Percentiles rank a stretch among this genome's conserved stretches.
Conservation (phyloP, 1,284 basidiomycete genomes). For the Moesziomyces globuligerus region DNA sequence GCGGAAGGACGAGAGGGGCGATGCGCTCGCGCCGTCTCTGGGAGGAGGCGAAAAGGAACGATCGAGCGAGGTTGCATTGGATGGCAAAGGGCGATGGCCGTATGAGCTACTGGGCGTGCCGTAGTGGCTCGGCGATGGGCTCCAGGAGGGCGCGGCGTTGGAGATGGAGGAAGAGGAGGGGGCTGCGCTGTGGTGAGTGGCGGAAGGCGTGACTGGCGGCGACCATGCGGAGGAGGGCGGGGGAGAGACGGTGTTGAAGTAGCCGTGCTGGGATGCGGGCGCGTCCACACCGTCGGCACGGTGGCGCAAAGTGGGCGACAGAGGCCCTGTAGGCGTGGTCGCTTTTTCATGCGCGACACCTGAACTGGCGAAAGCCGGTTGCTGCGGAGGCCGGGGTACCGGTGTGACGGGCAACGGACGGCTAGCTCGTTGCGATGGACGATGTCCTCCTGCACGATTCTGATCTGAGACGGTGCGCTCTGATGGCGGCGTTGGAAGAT, state of each 20-base stretch:
- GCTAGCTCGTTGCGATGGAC: slow-evolving; percentile 24
- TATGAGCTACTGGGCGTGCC: slow-evolving; percentile 32
- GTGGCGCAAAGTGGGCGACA: slow-evolving; percentile 10
- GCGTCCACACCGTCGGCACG: slow-evolving; percentile 4
- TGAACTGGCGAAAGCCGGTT: slow-evolving; percentile 9
- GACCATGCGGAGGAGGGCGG: slow-evolving; percentile 26
- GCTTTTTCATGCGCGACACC: slow-evolving; percentile 1
- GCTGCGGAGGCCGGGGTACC: slow-evolving; percentile 3
- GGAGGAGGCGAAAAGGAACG: slow-evolving; percentile 40
- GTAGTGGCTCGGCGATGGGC: slow-evolving; percentile 21
- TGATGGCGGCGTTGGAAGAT: not conserved
- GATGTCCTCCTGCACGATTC: slow-evolving; percentile 1
- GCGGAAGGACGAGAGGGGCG: slow-evolving; percentile 36
- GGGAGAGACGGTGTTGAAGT: slow-evolving; percentile 25
- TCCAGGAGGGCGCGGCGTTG: slow-evolving; percentile 34
- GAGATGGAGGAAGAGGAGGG: slow-evolving; percentile 17
- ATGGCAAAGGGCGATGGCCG: slow-evolving; percentile 36
- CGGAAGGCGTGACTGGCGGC: slow-evolving; percentile 27
- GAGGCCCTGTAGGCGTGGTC: slow-evolving; percentile 1
- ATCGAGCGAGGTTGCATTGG: slow-evolving; percentile 21
- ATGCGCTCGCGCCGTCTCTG: slow-evolving; percentile 13
- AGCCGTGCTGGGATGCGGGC: slow-evolving; percentile 19
- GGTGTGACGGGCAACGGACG: slow-evolving; percentile 39
- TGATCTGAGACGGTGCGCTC: slow-evolving; percentile 1
- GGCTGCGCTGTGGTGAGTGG: slow-evolving; percentile 12